Evolutionary conservation across 2,329 filamentous ascomycete genomes (phyloP), one percentile per base, ranked within the genome.

Genomic region (Gyromitra esculenta): DNA sequence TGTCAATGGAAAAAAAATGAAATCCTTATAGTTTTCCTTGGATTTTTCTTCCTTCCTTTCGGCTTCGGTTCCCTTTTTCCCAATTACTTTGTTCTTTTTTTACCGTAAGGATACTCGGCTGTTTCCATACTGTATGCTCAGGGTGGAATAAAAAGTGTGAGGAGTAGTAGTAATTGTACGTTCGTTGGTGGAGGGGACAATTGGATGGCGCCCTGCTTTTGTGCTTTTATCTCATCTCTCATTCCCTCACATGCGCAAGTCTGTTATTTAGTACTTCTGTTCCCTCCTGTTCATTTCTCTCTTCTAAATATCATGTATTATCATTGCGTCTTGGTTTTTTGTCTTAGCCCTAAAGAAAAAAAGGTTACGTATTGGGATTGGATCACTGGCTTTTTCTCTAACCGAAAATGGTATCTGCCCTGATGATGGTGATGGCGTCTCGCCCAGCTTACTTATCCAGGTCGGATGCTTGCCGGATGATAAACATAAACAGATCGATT

Each of bases 151-250:
- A 71, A 73, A 75, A 74, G 72, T n/a, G 59, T 48, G 15, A 39
- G 64, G 70, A 70, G 52, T 66, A 69, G 52, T 66, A 69, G 65
- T 66, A 69, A 77, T 77, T 69, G 56, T 65, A 69, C 59, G 69
- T 62, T 69, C 54, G 37, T 69, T 60, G 13, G 48, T 64, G 21
- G 54, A 70, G 43, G 71, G 65, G 45, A 45, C 57, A 75, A 71
- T 50, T 64, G 57, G 72, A 57, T 71, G 65, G 72, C 65, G 72
- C 65, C 71, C 52, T 69, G 37, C 18, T 77, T 73, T 64, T 59
- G 31, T 73, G 52, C 48, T 37, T 43, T 70, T 52, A 62, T 64
- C 9, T 5, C 43, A 45, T 15, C 25, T 48, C 65, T 65, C 50
- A 35, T 63, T 48, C 18, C 13, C 9, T 48, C 41, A 25, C 9